Conservation (phyloP, 2,329 filamentous ascomycete species). For the Hypoxylon sp. region DNA sequence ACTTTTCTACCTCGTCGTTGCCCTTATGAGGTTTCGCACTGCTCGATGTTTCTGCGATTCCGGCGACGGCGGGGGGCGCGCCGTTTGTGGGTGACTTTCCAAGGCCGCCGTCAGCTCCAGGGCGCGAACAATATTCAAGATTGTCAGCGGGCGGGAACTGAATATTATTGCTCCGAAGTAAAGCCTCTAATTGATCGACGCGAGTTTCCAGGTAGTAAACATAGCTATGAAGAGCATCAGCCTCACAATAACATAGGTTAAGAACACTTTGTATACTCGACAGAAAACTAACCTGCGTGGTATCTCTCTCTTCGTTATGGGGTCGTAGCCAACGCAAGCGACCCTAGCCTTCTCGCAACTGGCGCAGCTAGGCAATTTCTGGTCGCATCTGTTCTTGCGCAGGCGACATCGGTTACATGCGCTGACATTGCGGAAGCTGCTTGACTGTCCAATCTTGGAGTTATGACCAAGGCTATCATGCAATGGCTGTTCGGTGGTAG, state of each 20-base stretch:
- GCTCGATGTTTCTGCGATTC: slow-evolving; percentile 53
- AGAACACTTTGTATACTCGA: slow-evolving; percentile 6
- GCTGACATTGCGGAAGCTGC: slow-evolving; percentile 87
- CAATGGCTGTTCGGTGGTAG: slow-evolving; percentile 51
- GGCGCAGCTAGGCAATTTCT: slow-evolving; percentile 89
- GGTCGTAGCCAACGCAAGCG: slow-evolving; percentile 94
- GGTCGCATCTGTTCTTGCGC: slow-evolving; percentile 95
- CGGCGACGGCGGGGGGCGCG: slow-evolving; percentile 54
- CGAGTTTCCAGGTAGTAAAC: slow-evolving; percentile 94
- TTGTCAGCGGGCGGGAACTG: slow-evolving; percentile 78
- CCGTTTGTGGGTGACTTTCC: slow-evolving; percentile 56
- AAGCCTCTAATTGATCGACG: slow-evolving; percentile 83
- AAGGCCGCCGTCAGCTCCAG: slow-evolving; percentile 57
- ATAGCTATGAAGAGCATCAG: slow-evolving; percentile 70
- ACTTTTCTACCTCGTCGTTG: slow-evolving; percentile 69
- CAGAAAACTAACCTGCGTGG: slow-evolving; percentile 81
- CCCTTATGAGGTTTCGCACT: slow-evolving; percentile 55
- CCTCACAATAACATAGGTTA: slow-evolving; percentile 13
- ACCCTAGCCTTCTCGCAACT: slow-evolving; percentile 94
- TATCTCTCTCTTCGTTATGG: slow-evolving; percentile 96
- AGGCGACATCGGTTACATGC: slow-evolving; percentile 94
- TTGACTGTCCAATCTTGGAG: slow-evolving; percentile 70
- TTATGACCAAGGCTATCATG: slow-evolving; percentile 52
- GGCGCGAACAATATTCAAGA: slow-evolving; percentile 75
- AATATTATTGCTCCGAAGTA: slow-evolving; percentile 79